phyloP scores from a whole-genome alignment of 2,329 filamentous ascomycete species.

The Lasiodiplodia sp. region DNA sequence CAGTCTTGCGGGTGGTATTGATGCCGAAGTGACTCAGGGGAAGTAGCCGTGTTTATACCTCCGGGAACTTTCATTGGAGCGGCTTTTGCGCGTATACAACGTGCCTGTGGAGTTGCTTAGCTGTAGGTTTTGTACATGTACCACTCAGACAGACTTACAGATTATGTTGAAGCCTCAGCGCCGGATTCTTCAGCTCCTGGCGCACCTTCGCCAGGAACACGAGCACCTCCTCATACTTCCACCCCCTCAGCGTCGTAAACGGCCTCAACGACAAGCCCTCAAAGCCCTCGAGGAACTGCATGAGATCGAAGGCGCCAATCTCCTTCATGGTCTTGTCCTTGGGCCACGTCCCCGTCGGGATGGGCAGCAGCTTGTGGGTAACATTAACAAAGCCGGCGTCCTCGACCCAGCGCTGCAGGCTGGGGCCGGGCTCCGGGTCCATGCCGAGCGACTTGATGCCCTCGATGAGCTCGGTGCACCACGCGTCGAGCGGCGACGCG shows the following conservation, averaged over 20 bases:
- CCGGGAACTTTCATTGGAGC: constrained; percentile 37
- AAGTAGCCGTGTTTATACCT: too few species aligned
- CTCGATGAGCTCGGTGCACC: constrained; percentile 21
- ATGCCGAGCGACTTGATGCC: neutral
- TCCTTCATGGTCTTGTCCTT: constrained; percentile 40
- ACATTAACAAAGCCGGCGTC: constrained; percentile 45
- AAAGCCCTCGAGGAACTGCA: constrained; percentile 38
- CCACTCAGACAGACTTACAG: constrained; percentile 32
- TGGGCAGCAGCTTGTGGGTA: constrained; percentile 44
- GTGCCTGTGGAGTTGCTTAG: constrained; percentile 26
- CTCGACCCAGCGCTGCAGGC: constrained; percentile 43
- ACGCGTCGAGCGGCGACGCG: constrained; percentile 28
- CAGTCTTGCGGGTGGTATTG: too few species aligned
- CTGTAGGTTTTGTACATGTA: too few species aligned
- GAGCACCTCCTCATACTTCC: constrained; percentile 38
- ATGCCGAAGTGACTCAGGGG: too few species aligned
- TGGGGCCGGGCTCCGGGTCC: constrained; percentile 1
- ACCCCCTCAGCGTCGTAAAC: constrained; percentile 33
- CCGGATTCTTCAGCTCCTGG: constrained; percentile 35
- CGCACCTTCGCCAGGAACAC: constrained; percentile 37
- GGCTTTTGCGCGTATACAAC: constrained; percentile 7
- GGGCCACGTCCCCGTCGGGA: constrained; percentile 30
- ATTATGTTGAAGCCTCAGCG: constrained; percentile 35
- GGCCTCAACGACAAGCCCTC: constrained; percentile 37
- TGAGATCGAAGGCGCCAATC: constrained; percentile 39